Conservation (phyloP, 352 stramenopile species). For the Phytophthora tentaculata region DNA sequence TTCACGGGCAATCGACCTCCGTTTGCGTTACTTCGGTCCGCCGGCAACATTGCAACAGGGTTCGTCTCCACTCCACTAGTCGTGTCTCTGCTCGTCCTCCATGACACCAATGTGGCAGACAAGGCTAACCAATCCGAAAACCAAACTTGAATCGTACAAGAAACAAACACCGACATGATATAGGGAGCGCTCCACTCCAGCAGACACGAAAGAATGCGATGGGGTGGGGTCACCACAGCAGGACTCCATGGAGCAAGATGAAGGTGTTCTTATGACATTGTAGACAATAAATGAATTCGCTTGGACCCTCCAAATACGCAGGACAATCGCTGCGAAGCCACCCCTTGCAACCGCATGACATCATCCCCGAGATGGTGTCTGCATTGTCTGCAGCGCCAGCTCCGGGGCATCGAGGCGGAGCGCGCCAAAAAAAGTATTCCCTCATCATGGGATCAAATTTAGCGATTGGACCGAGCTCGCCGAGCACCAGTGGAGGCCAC, state of each 20-base stretch:
- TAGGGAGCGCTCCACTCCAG: slow-evolving; percentile 16
- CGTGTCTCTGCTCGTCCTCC: slow-evolving; percentile 26
- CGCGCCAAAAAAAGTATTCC: slow-evolving; percentile 25
- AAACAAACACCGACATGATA: slow-evolving; percentile 39
- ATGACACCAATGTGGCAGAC: slow-evolving; percentile 30
- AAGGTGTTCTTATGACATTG: neutral
- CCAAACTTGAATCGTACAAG: slow-evolving; percentile 26
- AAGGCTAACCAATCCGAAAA: slow-evolving; percentile 7
- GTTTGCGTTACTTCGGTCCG: neutral
- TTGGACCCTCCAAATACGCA: neutral
- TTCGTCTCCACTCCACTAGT: slow-evolving; percentile 3
- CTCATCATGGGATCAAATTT: slow-evolving; percentile 18
- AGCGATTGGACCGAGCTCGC: slow-evolving; percentile 16
- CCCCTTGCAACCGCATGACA: slow-evolving; percentile 16
- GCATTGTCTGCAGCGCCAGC: slow-evolving; percentile 18
- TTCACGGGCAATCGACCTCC: neutral
- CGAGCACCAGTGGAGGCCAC: too few relatives aligned
- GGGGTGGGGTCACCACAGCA: neutral
- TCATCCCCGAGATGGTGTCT: slow-evolving; percentile 9
- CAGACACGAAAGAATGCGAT: slow-evolving; percentile 34
- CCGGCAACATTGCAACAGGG: neutral
- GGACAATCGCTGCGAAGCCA: slow-evolving; percentile 17
- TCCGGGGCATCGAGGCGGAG: slow-evolving; percentile 2
- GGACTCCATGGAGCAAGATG: neutral
- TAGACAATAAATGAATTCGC: slow-evolving; percentile 20